Conservation (phyloP, 169 alveolate genomes). For the Plasmodium gaboni region DNA sequence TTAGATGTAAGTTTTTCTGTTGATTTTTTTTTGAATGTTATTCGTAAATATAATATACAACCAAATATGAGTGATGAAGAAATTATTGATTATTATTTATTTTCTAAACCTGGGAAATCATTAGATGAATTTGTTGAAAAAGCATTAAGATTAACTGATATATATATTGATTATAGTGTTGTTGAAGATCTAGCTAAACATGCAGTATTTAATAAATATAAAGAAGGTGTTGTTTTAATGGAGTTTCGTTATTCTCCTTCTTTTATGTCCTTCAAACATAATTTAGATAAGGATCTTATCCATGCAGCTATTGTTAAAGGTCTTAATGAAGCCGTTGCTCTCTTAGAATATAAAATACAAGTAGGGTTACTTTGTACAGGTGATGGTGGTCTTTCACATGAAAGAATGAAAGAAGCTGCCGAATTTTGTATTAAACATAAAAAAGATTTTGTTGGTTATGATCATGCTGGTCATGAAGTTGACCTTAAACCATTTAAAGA, state of each 20-base stretch:
- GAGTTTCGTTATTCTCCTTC: conserved; percentile 79
- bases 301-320: conserved; percentile 70
- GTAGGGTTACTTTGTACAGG: conserved; percentile 67
- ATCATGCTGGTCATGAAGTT: conserved; percentile 77
- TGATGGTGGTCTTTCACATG: conserved; percentile 61
- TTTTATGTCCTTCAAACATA: conserved; percentile 42
- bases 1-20: conserved; percentile 74
- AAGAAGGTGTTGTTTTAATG: conserved; percentile 78
- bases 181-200: conserved; percentile 59
- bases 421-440: conserved; percentile 69
- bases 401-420: conserved; percentile 67
- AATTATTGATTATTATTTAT: conserved; percentile 65
- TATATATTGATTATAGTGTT: conserved; percentile 39
- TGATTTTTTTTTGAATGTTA: conserved; percentile 40
- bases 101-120: conserved; percentile 55
- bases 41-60: conserved; percentile 59
- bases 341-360: conserved; percentile 33
- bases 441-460: conserved; percentile 76
- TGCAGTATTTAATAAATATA: conserved; percentile 75
- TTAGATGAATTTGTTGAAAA: conserved; percentile 33
- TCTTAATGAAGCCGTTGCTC: conserved; percentile 55
- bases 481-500: conserved; percentile 58
- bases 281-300: conserved; percentile 55
- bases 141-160: conserved; percentile 37
- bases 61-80: conserved; percentile 72